Base-by-base conservation (phyloP, 1,139 yeast species). In the Yarrowia galli region DNA sequence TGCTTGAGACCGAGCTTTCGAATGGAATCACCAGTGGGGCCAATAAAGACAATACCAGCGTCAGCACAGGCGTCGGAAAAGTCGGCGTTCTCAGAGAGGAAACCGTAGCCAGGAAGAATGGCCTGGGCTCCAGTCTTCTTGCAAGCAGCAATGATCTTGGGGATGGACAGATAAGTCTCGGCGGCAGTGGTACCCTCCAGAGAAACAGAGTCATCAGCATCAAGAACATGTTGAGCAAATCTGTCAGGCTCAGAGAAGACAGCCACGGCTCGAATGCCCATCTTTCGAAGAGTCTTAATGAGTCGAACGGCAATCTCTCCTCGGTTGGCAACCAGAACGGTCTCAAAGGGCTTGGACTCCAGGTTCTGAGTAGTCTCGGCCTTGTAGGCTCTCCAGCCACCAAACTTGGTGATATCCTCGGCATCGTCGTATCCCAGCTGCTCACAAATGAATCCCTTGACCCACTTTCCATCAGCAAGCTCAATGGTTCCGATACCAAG, bases 281-380 rank as follows among this genome's bases (percentile, higher is more conserved):
- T 78, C 77, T 88, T 89, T 78, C 91, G 91, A 75, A 93, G 82
- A 10, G 99, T 93, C 76, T 86, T 89, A 75, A 93, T 91, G 73
- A 95, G 91, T 76, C 99, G 84, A 43, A 92, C 98, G 3, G 99
- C 98, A 75, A 95, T 95, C 80, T 95, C 99, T 77, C 99, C 99
- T 80, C 99, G 87, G 81, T 95, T 95, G 45, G 99, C 98, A 68
- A 95, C 96, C 70, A 95, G 83, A 16, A 95, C 97, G 23, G 91
- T 86, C 58, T 88, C 83, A 79, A 93, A 93, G 0, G 95, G 96
- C 77, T 85, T 86, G 73, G 80, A 81, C 54, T 38, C 63, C 4
- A 70, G 65, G 25, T 72, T 68, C 54, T 76, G 74, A 6, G 76
- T 68, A 15, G 75, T 70, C n/a, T 72, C 70, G 18, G 79, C 83